These are phyloP conservation scores for Microsporum audouinii DNA, from an alignment of 2,329 filamentous ascomycete species.

Conservation along the genomic window DNA sequence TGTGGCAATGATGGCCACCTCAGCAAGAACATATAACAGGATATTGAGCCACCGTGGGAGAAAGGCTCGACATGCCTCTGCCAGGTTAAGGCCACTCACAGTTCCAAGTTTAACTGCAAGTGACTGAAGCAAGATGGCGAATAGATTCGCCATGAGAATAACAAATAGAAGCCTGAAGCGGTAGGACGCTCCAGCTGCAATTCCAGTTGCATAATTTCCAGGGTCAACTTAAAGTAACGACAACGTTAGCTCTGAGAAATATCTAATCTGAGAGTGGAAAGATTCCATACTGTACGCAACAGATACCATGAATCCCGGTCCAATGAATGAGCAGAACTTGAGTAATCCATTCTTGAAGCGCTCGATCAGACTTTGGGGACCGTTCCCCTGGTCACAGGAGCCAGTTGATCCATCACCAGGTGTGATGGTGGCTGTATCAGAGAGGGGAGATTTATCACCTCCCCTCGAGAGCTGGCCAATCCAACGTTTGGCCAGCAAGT, in stretches of 20 bases:
- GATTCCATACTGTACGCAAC: constrained; percentile 27
- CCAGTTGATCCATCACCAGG: not conserved
- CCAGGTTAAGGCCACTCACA: constrained; percentile 56
- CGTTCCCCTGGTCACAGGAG: not conserved
- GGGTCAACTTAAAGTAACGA: constrained; percentile 34
- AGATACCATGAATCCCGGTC: constrained; percentile 39
- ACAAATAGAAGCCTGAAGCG: constrained; percentile 38
- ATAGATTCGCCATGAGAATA: constrained; percentile 38
- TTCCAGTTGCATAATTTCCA: constrained; percentile 41
- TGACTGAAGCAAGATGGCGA: constrained; percentile 39
- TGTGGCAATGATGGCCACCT: constrained; percentile 58
- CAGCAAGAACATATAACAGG: constrained; percentile 50
- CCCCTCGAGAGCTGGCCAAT: not conserved
- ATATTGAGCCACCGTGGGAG: constrained; percentile 55
- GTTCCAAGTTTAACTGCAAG: constrained; percentile 52
- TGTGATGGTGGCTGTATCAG: not conserved
- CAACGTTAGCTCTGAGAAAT: constrained; percentile 22
- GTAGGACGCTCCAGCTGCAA: constrained; percentile 37
- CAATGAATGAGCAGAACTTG: constrained; percentile 36
- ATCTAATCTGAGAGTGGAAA: not conserved
- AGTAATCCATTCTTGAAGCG: constrained; percentile 19
- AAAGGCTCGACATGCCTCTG: constrained; percentile 54
- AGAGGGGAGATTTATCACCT: not conserved
- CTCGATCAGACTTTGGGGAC: not conserved
- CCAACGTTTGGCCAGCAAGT: not conserved